phyloP scores from a whole-genome alignment of 2,329 filamentous ascomycete species.

The Volutella citrinella region DNA sequence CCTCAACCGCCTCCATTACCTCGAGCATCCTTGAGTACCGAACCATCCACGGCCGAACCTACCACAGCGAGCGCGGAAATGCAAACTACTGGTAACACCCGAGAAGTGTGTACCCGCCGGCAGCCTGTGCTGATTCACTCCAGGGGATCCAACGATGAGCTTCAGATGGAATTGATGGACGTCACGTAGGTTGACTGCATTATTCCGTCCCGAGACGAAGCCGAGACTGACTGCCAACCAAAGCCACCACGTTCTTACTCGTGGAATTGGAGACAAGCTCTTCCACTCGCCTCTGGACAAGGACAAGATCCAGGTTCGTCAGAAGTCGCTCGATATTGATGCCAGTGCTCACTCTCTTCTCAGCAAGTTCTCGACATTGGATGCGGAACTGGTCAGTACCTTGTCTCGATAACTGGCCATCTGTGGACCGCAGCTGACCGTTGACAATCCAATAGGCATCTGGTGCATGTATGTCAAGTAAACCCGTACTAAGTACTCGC shows the following conservation, averaged over 20 bases:
- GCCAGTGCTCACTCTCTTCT: conserved; percentile 7
- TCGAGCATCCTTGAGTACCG: conserved; percentile 21
- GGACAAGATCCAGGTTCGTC: conserved; percentile 19
- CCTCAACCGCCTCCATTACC: conserved; percentile 16
- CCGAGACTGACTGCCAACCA: not conserved
- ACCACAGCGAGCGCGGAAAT: conserved; percentile 19
- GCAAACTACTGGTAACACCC: conserved; percentile 23
- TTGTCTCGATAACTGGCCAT: no score
- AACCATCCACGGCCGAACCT: conserved; percentile 19
- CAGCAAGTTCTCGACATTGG: conserved; percentile 44
- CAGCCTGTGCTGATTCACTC: not conserved
- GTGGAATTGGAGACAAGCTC: conserved; percentile 19
- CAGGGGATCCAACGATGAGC: conserved; percentile 22
- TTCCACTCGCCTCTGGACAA: conserved; percentile 18
- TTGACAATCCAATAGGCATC: conserved; percentile 20
- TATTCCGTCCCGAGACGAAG: rapidly evolving
- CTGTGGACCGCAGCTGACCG: not conserved
- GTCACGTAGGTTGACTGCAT: conserved; percentile 9
- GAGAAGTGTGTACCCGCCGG: not conserved
- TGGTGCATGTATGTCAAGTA: conserved; percentile 44
- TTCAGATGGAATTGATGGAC: conserved; percentile 21
- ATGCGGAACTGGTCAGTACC: conserved; percentile 49
- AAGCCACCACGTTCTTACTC: conserved; percentile 20
- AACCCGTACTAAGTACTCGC: rapidly evolving
- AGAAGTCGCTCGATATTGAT: not conserved